Conservation (phyloP, 2,329 filamentous ascomycete species). For the Curvularia hawaiiensis region DNA sequence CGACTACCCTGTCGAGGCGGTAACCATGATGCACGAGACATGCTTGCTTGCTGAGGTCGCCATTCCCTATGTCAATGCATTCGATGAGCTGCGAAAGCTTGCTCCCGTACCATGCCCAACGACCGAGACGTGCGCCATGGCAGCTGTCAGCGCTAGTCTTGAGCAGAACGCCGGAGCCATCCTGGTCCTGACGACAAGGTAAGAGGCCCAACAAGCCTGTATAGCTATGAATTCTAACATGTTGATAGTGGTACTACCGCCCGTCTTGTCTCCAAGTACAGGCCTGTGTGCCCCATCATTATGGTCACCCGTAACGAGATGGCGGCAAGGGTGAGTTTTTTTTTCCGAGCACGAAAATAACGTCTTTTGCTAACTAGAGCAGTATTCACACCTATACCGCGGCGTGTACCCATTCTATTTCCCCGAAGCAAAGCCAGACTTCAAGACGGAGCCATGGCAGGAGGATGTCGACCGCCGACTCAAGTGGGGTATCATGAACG, state of each 20-base stretch:
- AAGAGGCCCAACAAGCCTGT: conserved; percentile 35
- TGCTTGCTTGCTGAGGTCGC: conserved; percentile 96
- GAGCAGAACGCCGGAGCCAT: conserved; percentile 97
- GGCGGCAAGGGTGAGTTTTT: conserved; percentile 68
- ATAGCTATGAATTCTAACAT: conserved; percentile 27
- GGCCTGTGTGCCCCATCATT: conserved; percentile 98
- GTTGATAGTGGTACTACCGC: conserved; percentile 79
- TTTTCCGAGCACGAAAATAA: neutral
- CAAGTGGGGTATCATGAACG: conserved; percentile 93
- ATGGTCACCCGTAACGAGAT: conserved; percentile 92
- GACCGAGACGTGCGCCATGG: conserved; percentile 95
- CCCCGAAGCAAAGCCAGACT: conserved; percentile 92
- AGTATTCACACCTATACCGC: conserved; percentile 92
- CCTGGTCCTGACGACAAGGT: conserved; percentile 91
- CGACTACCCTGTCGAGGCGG: conserved; percentile 87
- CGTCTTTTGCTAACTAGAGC: conserved; percentile 22
- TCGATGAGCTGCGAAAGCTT: conserved; percentile 89
- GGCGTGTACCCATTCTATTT: conserved; percentile 98
- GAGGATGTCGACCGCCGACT: conserved; percentile 97
- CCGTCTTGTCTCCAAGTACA: conserved; percentile 96
- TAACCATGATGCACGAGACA: conserved; percentile 97
- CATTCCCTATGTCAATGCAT: conserved; percentile 95
- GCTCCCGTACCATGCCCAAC: conserved; percentile 83
- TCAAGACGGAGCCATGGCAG: conserved; percentile 92
- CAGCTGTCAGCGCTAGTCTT: conserved; percentile 91